Percentiles rank a stretch among this genome's conserved stretches.
These are phyloP conservation scores for Komagataea norvegica DNA, from an alignment of 1,139 yeast species.

Conservation along the genomic window DNA sequence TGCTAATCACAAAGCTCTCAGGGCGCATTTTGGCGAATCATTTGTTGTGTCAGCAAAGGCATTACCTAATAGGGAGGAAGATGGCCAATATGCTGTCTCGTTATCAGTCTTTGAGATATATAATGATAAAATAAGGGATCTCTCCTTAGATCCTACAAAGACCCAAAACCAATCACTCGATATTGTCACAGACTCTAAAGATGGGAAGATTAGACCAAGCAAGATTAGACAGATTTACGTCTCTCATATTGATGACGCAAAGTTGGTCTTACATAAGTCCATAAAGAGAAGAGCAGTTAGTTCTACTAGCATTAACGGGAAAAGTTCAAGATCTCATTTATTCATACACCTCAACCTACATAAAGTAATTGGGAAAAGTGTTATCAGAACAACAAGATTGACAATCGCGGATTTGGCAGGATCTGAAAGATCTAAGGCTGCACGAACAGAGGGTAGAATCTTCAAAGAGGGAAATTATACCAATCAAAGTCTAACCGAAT, in stretches of 20 bases:
- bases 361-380: slow-evolving; percentile 16
- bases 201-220: slow-evolving; percentile 35
- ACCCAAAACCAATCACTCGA: slow-evolving; percentile 30
- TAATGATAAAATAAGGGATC: slow-evolving; percentile 37
- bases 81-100: slow-evolving; percentile 29
- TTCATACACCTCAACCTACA: slow-evolving; percentile 33
- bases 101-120: slow-evolving; percentile 41
- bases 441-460: slow-evolving; percentile 39
- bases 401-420: slow-evolving; percentile 49
- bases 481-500: slow-evolving; percentile 40
- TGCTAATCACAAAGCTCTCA: slow-evolving; percentile 18
- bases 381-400: slow-evolving; percentile 29
- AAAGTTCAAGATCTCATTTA: slow-evolving; percentile 35
- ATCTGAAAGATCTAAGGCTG: slow-evolving; percentile 41
- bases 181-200: slow-evolving; percentile 33
- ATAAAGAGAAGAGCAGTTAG: slow-evolving; percentile 26
- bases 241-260: slow-evolving; percentile 27
- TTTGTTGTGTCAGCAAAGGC: slow-evolving; percentile 25
- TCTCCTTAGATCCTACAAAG: slow-evolving; percentile 31
- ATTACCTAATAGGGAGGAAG: slow-evolving; percentile 1
- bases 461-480: slow-evolving; percentile 44
- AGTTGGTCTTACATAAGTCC: slow-evolving; percentile 24
- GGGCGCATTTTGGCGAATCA: slow-evolving; percentile 25
- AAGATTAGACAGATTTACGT: slow-evolving; percentile 33
- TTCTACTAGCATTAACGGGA: slow-evolving; percentile 19